Base-by-base conservation (phyloP, 2,329 filamentous ascomycete species). In the Chalara sp. region DNA sequence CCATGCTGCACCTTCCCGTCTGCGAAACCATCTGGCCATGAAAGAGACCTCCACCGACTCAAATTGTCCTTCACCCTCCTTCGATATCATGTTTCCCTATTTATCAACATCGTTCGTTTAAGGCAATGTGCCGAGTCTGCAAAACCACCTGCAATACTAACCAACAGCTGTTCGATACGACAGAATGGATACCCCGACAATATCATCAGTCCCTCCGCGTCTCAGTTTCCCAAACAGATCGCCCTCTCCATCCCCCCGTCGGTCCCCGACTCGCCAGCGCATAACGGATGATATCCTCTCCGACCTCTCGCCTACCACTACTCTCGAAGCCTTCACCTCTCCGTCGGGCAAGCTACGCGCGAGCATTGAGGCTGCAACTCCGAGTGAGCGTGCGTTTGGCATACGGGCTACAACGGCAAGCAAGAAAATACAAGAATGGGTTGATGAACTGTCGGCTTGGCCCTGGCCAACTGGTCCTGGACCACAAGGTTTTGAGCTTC, bases 401-500 rank as follows among this genome's bases (percentile, higher is more conserved):
- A 74, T 84, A 61, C 78, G 81, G 55, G 83, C 86, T 42, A 87
- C 87, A 41, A 68, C 83, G 54, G 83, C 86, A 12, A 86, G 86
- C 10, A 80, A 84, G 60, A 82, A 79, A 56, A 80, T 93, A 55
- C 78, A 84, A 66, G 76, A 80, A 62, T 93, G 88, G 87, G 74
- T 87, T 30, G 73, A 80, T n/a, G 88, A 93, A 70, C 73, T 93
- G 39, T 70, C 72, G 43, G 64, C 69, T 43, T 83, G 80, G 81
- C 67, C 71, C 1, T 83, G 82, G 81, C 76, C 80, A 2, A 61
- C 69, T 1, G 61, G 67, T 4, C 68, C 67, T 11, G 74, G 74
- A 39, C 72, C 77, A 2, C 65, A 70, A 1, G 81, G 81, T 6
- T 85, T 84, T 53, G 73, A 79, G 60, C 65, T 69, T 56, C 75